Base-by-base conservation (phyloP, 1,284 basidiomycete species). In the Irpex sp. region DNA sequence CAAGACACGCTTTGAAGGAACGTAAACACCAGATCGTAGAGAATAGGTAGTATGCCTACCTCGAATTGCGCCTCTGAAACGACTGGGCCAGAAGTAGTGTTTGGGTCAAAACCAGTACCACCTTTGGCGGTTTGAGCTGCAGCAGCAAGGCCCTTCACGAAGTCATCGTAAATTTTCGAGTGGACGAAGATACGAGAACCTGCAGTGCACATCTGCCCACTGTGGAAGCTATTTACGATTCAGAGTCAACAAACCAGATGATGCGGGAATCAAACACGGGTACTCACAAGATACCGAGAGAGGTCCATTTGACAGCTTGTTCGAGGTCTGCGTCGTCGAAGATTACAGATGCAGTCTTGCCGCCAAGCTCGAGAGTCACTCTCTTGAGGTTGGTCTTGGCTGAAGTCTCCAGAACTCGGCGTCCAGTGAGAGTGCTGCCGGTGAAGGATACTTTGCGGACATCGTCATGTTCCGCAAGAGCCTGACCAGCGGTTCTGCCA, bases 341-440 rank as follows among this genome's bases (percentile, higher is more conserved):
- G 63, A 91, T 78, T 71, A 91, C 83, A 72, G 88, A 92, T n/a
- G 94, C 92, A 62, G 88, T 90, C 83, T 97, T 98, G 37, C 95
- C 95, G 43, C 95, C 95, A 53, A 98, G 85, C 78, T 97, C 95
- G 69, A 97, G 87, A 2, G 93, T 94, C 59, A 97, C 90, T 58
- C 84, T 85, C 81, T 97, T 97, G 69, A 97, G 75, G 75, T 97
- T 96, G 57, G 83, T 88, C 77, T 89, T 86, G 3, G 94, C 87
- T 0, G 94, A 87, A 0, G 90, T 85, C 69, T 92, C 85, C 83
- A 94, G 86, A 76, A 98, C 87, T 73, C 89, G 88, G 26, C 93
- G 85, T 2, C 96, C 95, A 26, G 93, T 88, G 50, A 89, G 80
- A 1, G 92, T 94, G 61, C 81, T 84, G 11, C 90, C 90, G 1